phyloP scores from a whole-genome alignment of 1,284 basidiomycete genomes.

The Kwoniella shivajii region DNA sequence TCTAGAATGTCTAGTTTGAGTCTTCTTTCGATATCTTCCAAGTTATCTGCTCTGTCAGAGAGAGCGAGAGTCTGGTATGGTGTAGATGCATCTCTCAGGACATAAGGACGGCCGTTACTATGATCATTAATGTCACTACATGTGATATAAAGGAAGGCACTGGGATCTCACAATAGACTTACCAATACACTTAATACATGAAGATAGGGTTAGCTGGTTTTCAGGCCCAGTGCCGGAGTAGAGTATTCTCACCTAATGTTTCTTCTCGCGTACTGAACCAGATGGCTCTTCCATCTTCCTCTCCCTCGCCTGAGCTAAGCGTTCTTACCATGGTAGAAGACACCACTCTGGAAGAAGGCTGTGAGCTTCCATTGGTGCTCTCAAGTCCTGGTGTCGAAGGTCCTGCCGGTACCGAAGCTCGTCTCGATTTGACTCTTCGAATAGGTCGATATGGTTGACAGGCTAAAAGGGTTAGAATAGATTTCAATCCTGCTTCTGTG shows the following conservation, averaged over 20 bases:
- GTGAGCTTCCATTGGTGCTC: conserved; percentile 1
- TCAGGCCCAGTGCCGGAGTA: background rate
- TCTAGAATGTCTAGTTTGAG: conserved; percentile 91
- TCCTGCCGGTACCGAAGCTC: conserved; percentile 11
- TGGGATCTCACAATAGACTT: conserved; percentile 1
- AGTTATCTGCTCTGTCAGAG: conserved; percentile 88
- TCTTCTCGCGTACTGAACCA: conserved; percentile 61
- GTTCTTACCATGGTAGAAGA: background rate
- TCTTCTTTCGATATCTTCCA: conserved; percentile 91
- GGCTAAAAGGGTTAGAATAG: conserved; percentile 83
- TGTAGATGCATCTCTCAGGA: conserved; percentile 86
- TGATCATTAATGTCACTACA: conserved; percentile 59
- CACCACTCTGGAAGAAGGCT: background rate
- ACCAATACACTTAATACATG: conserved; percentile 40
- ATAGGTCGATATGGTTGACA: conserved; percentile 64
- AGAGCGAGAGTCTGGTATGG: conserved; percentile 79
- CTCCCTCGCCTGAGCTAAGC: conserved; percentile 3
- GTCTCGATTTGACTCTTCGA: conserved; percentile 9
- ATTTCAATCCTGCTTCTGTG: conserved; percentile 86
- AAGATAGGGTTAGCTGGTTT: background rate
- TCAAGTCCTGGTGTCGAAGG: background rate
- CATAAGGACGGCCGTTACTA: conserved; percentile 91
- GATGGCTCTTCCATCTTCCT: conserved; percentile 46
- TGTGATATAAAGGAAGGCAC: background rate
- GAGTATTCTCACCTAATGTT: conserved; percentile 43